Percentiles rank a stretch among this genome's conserved stretches.
Evolutionary conservation across 371 early-diverging fungal genomes (phyloP).

Genomic region (Choanephora cucurbitarum): DNA sequence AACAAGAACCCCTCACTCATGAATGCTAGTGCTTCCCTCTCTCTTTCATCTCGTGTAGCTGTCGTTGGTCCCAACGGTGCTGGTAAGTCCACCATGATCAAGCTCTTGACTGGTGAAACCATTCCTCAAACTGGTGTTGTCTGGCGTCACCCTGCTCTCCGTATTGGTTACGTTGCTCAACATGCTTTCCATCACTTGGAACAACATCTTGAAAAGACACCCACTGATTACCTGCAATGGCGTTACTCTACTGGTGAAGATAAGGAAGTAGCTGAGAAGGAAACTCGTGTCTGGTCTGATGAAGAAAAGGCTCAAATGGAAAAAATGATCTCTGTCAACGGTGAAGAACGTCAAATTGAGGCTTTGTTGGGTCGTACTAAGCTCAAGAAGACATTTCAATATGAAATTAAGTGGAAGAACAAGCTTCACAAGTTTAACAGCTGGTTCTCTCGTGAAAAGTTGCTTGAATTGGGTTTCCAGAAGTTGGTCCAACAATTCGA

Average conservation of each 20-base stretch:
- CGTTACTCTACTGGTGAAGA: slow-evolving; percentile 81
- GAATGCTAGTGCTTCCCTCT: slow-evolving; percentile 64
- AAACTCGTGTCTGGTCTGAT: slow-evolving; percentile 66
- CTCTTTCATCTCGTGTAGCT: slow-evolving; percentile 78
- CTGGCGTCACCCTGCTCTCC: slow-evolving; percentile 74
- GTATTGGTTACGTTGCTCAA: slow-evolving; percentile 88
- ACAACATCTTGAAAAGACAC: slow-evolving; percentile 79
- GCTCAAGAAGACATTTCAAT: slow-evolving; percentile 81
- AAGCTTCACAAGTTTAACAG: slow-evolving; percentile 69
- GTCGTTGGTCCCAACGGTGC: slow-evolving; percentile 82
- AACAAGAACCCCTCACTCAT: slow-evolving; percentile 60
- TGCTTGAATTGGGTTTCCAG: slow-evolving; percentile 73
- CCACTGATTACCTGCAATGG: slow-evolving; percentile 84
- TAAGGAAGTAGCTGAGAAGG: slow-evolving; percentile 77
- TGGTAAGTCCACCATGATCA: slow-evolving; percentile 88
- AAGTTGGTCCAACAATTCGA: slow-evolving; percentile 80
- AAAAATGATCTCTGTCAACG: slow-evolving; percentile 55
- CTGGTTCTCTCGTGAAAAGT: slow-evolving; percentile 71
- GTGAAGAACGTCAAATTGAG: slow-evolving; percentile 64
- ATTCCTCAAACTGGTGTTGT: slow-evolving; percentile 67
- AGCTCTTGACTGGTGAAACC: slow-evolving; percentile 76
- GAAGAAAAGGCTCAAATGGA: slow-evolving; percentile 73
- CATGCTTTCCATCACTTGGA: slow-evolving; percentile 89
- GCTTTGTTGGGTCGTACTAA: slow-evolving; percentile 73
- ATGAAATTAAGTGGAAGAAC: slow-evolving; percentile 81